Base-by-base conservation (phyloP, 2,329 filamentous ascomycete genomes). In the Coniochaeta sp. region DNA sequence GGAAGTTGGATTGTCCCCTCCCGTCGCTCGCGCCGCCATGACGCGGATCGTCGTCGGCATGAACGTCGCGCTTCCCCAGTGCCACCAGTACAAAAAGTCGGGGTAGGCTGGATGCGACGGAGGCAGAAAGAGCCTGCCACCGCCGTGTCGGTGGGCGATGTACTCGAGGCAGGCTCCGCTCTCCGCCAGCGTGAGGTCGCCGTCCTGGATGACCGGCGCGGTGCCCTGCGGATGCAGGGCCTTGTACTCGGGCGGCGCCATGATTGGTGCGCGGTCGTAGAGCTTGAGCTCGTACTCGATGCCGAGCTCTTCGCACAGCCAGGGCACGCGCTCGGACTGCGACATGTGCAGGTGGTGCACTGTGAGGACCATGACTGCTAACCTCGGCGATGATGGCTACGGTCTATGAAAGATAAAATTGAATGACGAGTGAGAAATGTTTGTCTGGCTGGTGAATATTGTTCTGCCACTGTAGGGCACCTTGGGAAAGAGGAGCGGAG, bases 51-150 rank as follows among this genome's bases (percentile, higher is more conserved):
- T 61, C 0, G 69, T 68, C 0, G 77, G 71, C 64, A 74, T 71
- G 3, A 83, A 72, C 1, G 69, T 77, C 36, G 76, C 76, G 66
- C 82, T 79, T 9, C 76, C 73, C 68, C 79, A 87, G 68, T 88
- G 83, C 66, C 84, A 82, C 84, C 84, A 89, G 74, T 84, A 88
- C 1, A 89, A 67, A 63, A 85, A 89, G 57, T 85, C 78, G 2
- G 82, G 73, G 63, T 86, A 89, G 52, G 77, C 75, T 17, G 76
- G 70, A 57, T 82, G 71, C 0, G 69, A 65, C 0, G 81, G 79
- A 0, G 65, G 56, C 0, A 85, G 64, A 10, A 77, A 72, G 0
- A 89, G 72, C 14, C 70, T 72, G 6, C 83, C 83, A 6, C 70
- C 65, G 32, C 74, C 83, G 64, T 87, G 75, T 52, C 78, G 79